phyloP scores from a whole-genome alignment of 2,329 filamentous ascomycete genomes.

The Fusarium agapanthi region DNA sequence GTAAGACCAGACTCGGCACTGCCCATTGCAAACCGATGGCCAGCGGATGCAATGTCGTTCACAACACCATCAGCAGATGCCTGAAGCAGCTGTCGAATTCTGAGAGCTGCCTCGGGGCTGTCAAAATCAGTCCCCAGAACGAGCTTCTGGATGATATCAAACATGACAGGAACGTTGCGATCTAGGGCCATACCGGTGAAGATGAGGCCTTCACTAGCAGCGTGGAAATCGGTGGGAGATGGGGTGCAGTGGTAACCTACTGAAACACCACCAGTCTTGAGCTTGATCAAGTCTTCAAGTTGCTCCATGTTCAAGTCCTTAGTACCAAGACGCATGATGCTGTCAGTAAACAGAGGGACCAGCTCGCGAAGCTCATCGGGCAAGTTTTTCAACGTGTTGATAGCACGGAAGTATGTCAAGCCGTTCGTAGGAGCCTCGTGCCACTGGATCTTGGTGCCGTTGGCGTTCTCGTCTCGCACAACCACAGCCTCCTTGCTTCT shows the following conservation, averaged over 20 bases:
- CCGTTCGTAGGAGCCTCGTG: conserved; percentile 94
- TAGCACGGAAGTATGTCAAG: conserved; percentile 91
- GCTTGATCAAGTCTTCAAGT: conserved; percentile 93
- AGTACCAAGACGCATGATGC: conserved; percentile 92
- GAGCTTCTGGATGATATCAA: conserved; percentile 81
- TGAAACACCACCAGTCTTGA: conserved; percentile 92
- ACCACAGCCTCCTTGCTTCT: conserved; percentile 71
- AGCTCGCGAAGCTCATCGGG: conserved; percentile 86
- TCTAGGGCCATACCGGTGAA: conserved; percentile 90
- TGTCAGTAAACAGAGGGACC: conserved; percentile 89
- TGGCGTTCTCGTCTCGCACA: conserved; percentile 71
- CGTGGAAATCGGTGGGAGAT: conserved; percentile 75
- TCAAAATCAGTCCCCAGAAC: conserved; percentile 91
- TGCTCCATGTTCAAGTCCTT: conserved; percentile 90
- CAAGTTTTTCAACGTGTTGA: conserved; percentile 81
- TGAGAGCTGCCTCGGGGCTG: conserved; percentile 78
- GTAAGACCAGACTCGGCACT: conserved; percentile 85
- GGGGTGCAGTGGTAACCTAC: conserved; percentile 86
- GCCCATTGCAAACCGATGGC: conserved; percentile 85
- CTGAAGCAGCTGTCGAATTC: conserved; percentile 87
- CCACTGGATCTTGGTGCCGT: conserved; percentile 81
- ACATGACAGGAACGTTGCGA: conserved; percentile 89
- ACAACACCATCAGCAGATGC: conserved; percentile 88
- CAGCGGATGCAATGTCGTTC: conserved; percentile 89
- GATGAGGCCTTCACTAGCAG: conserved; percentile 81